Evolutionary conservation across 306 rosid species (phyloP).

Genomic region (Prosopis cineraria): DNA sequence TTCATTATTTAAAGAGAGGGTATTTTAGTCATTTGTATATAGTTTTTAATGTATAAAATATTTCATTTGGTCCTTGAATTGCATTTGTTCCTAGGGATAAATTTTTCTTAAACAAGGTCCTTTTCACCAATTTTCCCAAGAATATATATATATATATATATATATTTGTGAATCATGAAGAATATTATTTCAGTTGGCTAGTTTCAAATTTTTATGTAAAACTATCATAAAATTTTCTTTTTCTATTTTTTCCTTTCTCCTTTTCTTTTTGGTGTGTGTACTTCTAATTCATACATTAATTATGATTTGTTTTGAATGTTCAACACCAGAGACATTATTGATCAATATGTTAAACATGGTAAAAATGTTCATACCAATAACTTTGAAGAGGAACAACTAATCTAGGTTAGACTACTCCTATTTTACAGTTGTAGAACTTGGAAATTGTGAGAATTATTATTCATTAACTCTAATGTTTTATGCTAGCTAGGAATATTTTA

Average conservation of each 20-base stretch:
- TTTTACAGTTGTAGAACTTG: slow-evolving; percentile 5
- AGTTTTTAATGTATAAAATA: too few species aligned
- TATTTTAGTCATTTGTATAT: too few species aligned
- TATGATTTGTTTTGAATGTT: slow-evolving; percentile 23
- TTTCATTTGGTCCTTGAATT: too few species aligned
- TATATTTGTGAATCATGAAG: too few species aligned
- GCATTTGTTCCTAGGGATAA: too few species aligned
- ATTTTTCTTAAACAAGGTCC: too few species aligned
- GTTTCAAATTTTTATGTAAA: background rate
- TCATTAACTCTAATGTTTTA: background rate
- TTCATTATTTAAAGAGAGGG: too few species aligned
- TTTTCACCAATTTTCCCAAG: too few species aligned
- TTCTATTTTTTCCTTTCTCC: too few species aligned
- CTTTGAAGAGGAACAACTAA: slow-evolving; percentile 27
- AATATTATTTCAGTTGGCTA: too few species aligned
- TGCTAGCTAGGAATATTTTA: background rate
- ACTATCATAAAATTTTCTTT: background rate
- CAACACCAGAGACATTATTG: slow-evolving; percentile 50
- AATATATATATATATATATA: too few species aligned
- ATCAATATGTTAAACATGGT: slow-evolving; percentile 36
- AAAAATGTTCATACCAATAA: slow-evolving; percentile 33
- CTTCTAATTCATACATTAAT: background rate
- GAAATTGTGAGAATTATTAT: background rate
- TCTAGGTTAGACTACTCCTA: slow-evolving; percentile 45
- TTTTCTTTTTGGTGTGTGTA: too few species aligned